These are phyloP conservation scores for Capsella rubella DNA, from an alignment of 441 rosid species.

Conservation along the genomic window DNA sequence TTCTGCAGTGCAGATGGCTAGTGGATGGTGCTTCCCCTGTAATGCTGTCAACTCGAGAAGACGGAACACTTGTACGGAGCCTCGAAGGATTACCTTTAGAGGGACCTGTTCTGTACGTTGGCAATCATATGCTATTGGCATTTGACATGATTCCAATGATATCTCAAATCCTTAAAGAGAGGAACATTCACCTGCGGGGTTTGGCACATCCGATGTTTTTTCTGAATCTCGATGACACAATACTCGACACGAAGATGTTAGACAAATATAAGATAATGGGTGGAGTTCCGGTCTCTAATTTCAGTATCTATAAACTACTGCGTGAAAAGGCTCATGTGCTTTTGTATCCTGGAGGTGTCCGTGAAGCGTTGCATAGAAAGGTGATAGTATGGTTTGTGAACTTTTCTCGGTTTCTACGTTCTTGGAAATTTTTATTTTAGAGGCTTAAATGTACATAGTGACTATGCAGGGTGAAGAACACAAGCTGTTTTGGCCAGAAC, in stretches of 20 bases:
- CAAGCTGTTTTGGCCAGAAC: constrained; percentile 73
- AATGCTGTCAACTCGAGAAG: constrained; percentile 65
- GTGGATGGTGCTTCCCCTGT: constrained; percentile 49
- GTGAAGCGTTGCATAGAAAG: constrained; percentile 78
- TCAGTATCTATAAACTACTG: constrained; percentile 57
- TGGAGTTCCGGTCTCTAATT: constrained; percentile 61
- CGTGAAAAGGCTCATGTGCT: constrained; percentile 67
- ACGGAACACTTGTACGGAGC: constrained; percentile 59
- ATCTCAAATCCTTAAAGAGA: constrained; percentile 44
- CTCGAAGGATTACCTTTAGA: constrained; percentile 67
- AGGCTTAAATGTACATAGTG: constrained; percentile 1
- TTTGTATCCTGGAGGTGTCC: constrained; percentile 72
- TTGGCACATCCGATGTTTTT: constrained; percentile 69
- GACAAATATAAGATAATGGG: constrained; percentile 64
- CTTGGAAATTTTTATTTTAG: background rate
- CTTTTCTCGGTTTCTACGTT: background rate
- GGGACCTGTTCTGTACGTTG: constrained; percentile 74
- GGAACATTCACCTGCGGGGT: constrained; percentile 63
- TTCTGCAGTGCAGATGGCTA: constrained; percentile 23
- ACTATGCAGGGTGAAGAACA: constrained; percentile 64
- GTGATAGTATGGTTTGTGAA: constrained; percentile 38
- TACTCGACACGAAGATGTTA: constrained; percentile 30
- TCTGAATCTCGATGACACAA: constrained; percentile 29
- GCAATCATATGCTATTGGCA: constrained; percentile 69
- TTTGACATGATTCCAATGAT: constrained; percentile 57